phyloP scores from a whole-genome alignment of 768 basidiomycete genomes.

The Holtermanniella nyarrowii region DNA sequence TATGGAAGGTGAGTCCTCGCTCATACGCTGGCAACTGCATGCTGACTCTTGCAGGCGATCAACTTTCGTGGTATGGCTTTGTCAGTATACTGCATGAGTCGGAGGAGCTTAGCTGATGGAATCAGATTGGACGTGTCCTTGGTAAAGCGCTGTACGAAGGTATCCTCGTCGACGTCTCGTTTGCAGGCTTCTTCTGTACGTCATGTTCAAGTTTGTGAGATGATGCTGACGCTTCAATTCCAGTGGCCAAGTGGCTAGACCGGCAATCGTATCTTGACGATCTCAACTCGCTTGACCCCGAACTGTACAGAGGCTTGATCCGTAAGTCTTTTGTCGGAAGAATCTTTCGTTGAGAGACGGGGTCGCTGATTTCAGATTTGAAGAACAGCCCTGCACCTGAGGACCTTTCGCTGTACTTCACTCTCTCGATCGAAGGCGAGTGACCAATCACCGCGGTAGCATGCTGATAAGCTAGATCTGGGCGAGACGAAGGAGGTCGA shows the following conservation, averaged over 20 bases:
- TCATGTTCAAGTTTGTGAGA: background rate
- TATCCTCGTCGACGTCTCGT: slow-evolving; percentile 86
- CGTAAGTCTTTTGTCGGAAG: slow-evolving; percentile 34
- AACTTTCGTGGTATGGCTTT: slow-evolving; percentile 63
- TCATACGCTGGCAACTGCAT: background rate
- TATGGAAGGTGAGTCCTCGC: slow-evolving; percentile 55
- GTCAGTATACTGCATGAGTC: slow-evolving; percentile 45
- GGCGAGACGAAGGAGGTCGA: slow-evolving; percentile 66
- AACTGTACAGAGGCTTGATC: slow-evolving; percentile 81
- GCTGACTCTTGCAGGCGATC: slow-evolving; percentile 51
- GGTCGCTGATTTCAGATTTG: slow-evolving; percentile 45
- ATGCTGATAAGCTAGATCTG: slow-evolving; percentile 51
- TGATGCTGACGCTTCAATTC: background rate
- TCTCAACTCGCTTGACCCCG: slow-evolving; percentile 78
- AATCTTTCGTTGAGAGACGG: background rate
- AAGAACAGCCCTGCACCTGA: slow-evolving; percentile 84
- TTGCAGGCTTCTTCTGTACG: slow-evolving; percentile 84
- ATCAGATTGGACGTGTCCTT: slow-evolving; percentile 68
- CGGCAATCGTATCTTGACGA: slow-evolving; percentile 88
- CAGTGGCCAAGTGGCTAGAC: slow-evolving; percentile 67
- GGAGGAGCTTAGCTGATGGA: background rate
- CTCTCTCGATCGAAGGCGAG: slow-evolving; percentile 72
- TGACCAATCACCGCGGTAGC: too few species aligned
- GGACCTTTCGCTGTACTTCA: slow-evolving; percentile 81
- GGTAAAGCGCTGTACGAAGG: slow-evolving; percentile 97